Conservation (phyloP, 345 rosid genomes). For the Murraya koenigii region DNA sequence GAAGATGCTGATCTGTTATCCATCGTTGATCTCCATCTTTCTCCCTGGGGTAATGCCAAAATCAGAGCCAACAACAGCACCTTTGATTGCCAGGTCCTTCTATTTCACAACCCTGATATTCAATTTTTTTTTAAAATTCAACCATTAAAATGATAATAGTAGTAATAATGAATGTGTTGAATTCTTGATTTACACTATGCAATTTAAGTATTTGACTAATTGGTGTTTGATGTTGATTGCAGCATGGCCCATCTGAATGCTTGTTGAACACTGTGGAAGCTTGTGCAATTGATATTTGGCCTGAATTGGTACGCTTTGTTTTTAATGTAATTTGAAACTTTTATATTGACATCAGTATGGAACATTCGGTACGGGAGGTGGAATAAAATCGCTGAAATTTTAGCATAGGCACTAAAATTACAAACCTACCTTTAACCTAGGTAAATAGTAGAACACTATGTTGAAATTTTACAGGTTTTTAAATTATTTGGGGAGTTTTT, state of each 20-base stretch:
- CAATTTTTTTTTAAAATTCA: background rate
- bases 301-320: constrained; percentile 46
- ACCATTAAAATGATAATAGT: background rate
- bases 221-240: constrained; percentile 26
- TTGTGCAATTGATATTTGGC: constrained; percentile 79
- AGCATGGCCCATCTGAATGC: constrained; percentile 89
- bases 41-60: constrained; percentile 84
- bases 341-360: background rate
- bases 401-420: too few relatives aligned
- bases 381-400: too few relatives aligned
- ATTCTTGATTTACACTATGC: background rate
- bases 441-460: background rate
- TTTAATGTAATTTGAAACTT: background rate
- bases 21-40: constrained; percentile 63
- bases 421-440: too few relatives aligned
- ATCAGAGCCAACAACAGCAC: constrained; percentile 53
- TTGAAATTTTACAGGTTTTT: background rate
- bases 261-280: constrained; percentile 84
- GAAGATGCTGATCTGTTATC: constrained; percentile 57
- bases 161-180: background rate
- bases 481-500: background rate
- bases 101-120: background rate
- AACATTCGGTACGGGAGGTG: background rate
- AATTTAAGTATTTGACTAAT: background rate
- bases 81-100: constrained; percentile 67